Base-by-base conservation (phyloP, 805 yeast species). In the Hanseniaspora clermontiae region DNA sequence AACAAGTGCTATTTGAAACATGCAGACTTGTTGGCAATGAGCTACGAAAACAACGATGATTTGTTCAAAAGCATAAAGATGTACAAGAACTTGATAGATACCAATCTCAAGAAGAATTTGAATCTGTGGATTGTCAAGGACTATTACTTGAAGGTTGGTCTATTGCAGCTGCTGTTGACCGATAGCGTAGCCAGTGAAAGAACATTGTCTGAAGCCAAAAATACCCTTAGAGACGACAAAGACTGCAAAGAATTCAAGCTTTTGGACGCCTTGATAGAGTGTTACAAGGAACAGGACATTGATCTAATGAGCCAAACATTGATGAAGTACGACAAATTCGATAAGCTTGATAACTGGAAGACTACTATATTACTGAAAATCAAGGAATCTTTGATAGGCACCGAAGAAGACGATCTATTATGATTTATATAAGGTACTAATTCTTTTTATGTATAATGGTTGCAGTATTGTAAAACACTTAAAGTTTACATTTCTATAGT, bases 101-200 rank as follows among this genome's bases (percentile, higher is more conserved):
- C 80, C 61, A 80, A 87, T 63, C 66, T 86, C 55, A 83, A 83
- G 60, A 88, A 84, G 68, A 80, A 78, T 61, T 73, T 89, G 59
- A 79, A 91, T 43, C 84, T 82, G 70, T 93, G 97, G 97, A 83
- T 88, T 52, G 75, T 93, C 65, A 93, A 93, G 69, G 98, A 93
- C 57, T 88, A 91, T 68, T 89, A 86, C 64, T 74, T 87, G 65
- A 89, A 89, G 73, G 82, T 86, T 54, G 82, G 87, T 31, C 74
- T 93, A 57, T 87, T 96, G 67, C 79, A 84, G 53, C 74, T 93
- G 61, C 95, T 97, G 37, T 80, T 81, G 58, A 88, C 81, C 61
- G 98, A 93, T 69, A 74, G 79, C 40, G 90, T 95, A 38, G 95
- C 95, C 51, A 96, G 95, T 0, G 77, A 79, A 55, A 83, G 85